Evolutionary conservation across 23 red algal genomes (phyloP).

Genomic region (Pyropia haitanensis): DNA sequence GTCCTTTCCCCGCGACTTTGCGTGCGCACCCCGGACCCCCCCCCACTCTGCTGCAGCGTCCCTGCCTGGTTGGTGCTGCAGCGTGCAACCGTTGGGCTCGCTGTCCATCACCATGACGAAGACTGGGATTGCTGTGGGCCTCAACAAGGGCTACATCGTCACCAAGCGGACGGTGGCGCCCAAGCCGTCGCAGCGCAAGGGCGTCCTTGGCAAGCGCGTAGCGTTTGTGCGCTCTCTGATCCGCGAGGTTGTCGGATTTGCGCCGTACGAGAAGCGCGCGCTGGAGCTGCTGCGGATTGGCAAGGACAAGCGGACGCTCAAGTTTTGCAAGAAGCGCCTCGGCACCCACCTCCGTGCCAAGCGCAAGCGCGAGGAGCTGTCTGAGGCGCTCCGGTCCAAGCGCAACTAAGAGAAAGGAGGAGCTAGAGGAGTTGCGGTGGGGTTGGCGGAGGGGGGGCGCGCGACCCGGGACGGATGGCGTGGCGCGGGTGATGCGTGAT

Average conservation of each 20-base stretch:
- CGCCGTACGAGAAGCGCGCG: constrained; percentile 95
- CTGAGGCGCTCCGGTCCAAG: constrained; percentile 74
- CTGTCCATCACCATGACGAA: not conserved
- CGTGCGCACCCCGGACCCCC: no score
- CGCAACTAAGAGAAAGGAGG: constrained; percentile 1
- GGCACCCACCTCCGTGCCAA: constrained; percentile 95
- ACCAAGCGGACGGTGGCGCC: constrained; percentile 70
- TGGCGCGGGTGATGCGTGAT: no score
- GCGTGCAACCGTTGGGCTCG: no score
- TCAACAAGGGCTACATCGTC: constrained; percentile 91
- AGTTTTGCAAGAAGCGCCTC: constrained; percentile 92
- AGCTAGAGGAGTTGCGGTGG: not conserved
- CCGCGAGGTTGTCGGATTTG: constrained; percentile 82
- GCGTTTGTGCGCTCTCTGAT: constrained; percentile 70
- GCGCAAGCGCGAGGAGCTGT: constrained; percentile 88
- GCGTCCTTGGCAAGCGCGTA: constrained; percentile 27
- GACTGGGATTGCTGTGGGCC: constrained; percentile 74
- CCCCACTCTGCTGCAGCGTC: not conserved
- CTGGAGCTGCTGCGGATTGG: constrained; percentile 94
- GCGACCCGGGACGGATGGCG: no score
- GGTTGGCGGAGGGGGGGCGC: not conserved
- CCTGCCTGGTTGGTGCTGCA: not conserved
- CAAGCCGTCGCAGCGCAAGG: constrained; percentile 44
- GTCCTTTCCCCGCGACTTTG: no score
- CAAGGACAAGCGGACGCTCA: constrained; percentile 96